Percentiles rank a stretch among this genome's conserved stretches.
Evolutionary conservation across 2,329 filamentous ascomycete genomes (phyloP).

Genomic region (Paramyrothecium sp.): DNA sequence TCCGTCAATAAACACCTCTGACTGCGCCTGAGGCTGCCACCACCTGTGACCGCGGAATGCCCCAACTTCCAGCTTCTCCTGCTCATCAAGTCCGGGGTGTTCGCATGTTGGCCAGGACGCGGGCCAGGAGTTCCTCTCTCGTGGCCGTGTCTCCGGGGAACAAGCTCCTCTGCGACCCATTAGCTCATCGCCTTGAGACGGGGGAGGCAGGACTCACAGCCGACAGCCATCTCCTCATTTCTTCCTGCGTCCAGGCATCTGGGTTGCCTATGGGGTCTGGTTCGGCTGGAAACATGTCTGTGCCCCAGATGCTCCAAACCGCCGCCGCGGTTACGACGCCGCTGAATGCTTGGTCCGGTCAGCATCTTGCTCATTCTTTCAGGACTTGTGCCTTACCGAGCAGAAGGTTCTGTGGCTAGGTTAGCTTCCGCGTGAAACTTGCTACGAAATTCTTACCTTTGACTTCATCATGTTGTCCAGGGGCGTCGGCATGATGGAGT

Average conservation of each 20-base stretch:
- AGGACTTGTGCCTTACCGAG: slow-evolving; percentile 13
- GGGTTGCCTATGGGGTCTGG: slow-evolving; percentile 76
- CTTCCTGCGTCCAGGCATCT: slow-evolving; percentile 71
- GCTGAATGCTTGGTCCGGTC: slow-evolving; percentile 62
- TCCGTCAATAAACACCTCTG: no score
- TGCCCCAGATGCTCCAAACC: slow-evolving; percentile 81
- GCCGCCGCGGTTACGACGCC: slow-evolving; percentile 80
- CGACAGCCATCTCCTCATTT: slow-evolving; percentile 78
- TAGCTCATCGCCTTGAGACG: neutral
- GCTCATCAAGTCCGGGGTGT: slow-evolving; percentile 26
- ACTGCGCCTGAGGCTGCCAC: no score
- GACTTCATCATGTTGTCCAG: slow-evolving; percentile 69
- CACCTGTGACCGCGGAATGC: neutral
- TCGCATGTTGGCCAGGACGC: slow-evolving; percentile 47
- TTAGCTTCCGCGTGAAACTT: neutral
- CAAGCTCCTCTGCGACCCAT: slow-evolving; percentile 38
- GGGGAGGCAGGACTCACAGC: slow-evolving; percentile 51
- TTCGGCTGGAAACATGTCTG: slow-evolving; percentile 75
- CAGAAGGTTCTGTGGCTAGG: slow-evolving; percentile 1
- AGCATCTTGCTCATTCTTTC: slow-evolving; percentile 5
- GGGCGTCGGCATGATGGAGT: slow-evolving; percentile 61
- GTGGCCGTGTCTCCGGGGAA: slow-evolving; percentile 42
- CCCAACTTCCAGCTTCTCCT: neutral
- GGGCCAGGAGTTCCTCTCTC: slow-evolving; percentile 44
- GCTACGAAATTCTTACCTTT: slow-evolving; percentile 49